These are phyloP conservation scores for Yamadazyma pseudoaaseri DNA, from an alignment of 1,139 yeast genomes.

Conservation along the genomic window DNA sequence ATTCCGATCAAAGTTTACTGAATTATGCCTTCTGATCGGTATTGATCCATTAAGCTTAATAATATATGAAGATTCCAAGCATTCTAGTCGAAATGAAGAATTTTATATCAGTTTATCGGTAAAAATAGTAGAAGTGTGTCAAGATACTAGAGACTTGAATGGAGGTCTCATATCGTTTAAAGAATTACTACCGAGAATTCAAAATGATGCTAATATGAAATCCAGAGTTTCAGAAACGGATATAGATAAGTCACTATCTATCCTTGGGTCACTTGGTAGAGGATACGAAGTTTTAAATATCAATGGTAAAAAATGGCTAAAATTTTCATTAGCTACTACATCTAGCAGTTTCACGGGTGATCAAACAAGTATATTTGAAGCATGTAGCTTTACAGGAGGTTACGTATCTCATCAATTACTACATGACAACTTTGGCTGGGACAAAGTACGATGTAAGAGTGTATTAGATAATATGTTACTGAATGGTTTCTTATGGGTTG, in stretches of 20 bases:
- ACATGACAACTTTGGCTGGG: slow-evolving; percentile 76
- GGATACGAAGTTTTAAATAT: slow-evolving; percentile 37
- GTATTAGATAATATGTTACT: slow-evolving; percentile 78
- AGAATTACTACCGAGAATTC: slow-evolving; percentile 45
- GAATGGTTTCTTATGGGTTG: slow-evolving; percentile 83
- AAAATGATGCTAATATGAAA: slow-evolving; percentile 20
- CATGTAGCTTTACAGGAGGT: slow-evolving; percentile 66
- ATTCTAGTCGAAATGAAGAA: slow-evolving; percentile 38
- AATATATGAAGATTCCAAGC: slow-evolving; percentile 22
- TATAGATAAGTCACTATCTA: slow-evolving; percentile 19
- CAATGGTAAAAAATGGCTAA: slow-evolving; percentile 39
- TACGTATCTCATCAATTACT: slow-evolving; percentile 64
- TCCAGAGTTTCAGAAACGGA: slow-evolving; percentile 19
- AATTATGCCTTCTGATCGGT: slow-evolving; percentile 75
- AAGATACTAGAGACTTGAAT: slow-evolving; percentile 64
- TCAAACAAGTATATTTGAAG: slow-evolving; percentile 67
- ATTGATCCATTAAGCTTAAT: slow-evolving; percentile 72
- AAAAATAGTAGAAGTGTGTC: slow-evolving; percentile 71
- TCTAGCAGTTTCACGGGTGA: slow-evolving; percentile 45
- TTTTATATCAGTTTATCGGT: slow-evolving; percentile 67
- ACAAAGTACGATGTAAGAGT: slow-evolving; percentile 53
- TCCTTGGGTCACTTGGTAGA: slow-evolving; percentile 29
- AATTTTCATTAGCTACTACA: slow-evolving; percentile 33
- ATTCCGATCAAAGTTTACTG: slow-evolving; percentile 67
- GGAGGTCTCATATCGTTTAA: slow-evolving; percentile 76